Evolutionary conservation across 1,139 yeast species (phyloP), one percentile per base, ranked within the genome.

Genomic region (Magnusiomyces tetraspermus): DNA sequence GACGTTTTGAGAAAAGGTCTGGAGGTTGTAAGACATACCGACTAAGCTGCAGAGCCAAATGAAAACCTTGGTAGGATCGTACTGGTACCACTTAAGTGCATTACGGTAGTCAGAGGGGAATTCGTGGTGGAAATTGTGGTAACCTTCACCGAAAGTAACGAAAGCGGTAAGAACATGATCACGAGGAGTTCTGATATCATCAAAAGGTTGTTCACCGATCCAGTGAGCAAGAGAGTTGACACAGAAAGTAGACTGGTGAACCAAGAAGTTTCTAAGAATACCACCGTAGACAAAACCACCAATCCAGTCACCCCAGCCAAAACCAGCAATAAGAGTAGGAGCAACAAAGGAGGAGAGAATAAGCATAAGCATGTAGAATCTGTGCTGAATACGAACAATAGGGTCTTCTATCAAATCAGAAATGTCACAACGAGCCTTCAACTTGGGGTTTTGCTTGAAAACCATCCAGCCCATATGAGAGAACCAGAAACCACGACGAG

Each of bases 391-490:
- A 67, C 88, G 78, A 56, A 92, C 96, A 56, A 92, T 78, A 79
- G 95, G 85, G 71, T 92, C 97, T 64, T 82, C 81, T 60, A 86
- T 79, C 72, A 92, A 80, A 70, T 92, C 98, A 53, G 90, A 79
- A 63, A 92, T 92, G 69, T 92, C 98, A 51, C 97, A 96, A 71
- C 98, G 80, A 53, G 97, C 98, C 73, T 88, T 84, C 73, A 69
- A 80, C 73, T 87, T 86, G 63, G 98, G 98, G 75, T 92, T 90
- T 65, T 96, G 94, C 71, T 83, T 83, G 60, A 80, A 72, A 62
- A 92, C 76, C 97, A 92, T 90, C 98, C 98, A 92, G 50, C 97
- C 97, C 78, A 92, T 76, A 76, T 92, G 98, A 40, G 95, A 83
- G 73, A 77, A 90, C 94, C 95, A 87, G 73, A 92, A 85, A 26